Evolutionary conservation across 2,329 filamentous ascomycete species (phyloP).

Genomic region (Fusarium piperis): DNA sequence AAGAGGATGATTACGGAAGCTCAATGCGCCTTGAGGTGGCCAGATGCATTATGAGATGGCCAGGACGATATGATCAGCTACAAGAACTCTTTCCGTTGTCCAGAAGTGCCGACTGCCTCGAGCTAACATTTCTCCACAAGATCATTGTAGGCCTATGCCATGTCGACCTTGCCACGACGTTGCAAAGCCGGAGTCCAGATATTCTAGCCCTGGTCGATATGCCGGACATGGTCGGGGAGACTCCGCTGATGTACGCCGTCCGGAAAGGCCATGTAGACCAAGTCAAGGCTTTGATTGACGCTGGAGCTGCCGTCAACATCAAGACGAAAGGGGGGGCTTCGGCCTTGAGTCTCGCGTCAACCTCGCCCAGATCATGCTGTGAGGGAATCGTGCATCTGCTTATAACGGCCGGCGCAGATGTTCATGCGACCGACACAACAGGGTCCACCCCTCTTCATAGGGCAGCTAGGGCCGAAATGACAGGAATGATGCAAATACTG

Average conservation of each 20-base stretch:
- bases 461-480: fast-evolving
- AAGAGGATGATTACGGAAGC: neutral
- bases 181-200: neutral
- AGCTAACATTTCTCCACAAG: neutral
- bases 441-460: neutral
- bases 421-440: neutral
- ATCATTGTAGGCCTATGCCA: neutral
- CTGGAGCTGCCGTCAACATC: neutral
- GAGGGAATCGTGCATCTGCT: neutral
- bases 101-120: fast-evolving
- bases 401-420: neutral
- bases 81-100: neutral
- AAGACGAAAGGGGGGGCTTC: neutral
- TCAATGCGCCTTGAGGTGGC: neutral
- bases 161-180: neutral
- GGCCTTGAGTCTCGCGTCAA: neutral
- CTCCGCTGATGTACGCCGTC: neutral
- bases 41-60: fast-evolving
- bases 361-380: neutral
- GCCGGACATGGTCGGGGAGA: neutral
- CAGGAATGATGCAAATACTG: neutral
- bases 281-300: neutral
- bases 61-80: neutral
- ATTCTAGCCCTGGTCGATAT: neutral
- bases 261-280: neutral